These are phyloP conservation scores for Calonectria hawksworthii DNA, from an alignment of 2,329 filamentous ascomycete genomes.

Conservation along the genomic window DNA sequence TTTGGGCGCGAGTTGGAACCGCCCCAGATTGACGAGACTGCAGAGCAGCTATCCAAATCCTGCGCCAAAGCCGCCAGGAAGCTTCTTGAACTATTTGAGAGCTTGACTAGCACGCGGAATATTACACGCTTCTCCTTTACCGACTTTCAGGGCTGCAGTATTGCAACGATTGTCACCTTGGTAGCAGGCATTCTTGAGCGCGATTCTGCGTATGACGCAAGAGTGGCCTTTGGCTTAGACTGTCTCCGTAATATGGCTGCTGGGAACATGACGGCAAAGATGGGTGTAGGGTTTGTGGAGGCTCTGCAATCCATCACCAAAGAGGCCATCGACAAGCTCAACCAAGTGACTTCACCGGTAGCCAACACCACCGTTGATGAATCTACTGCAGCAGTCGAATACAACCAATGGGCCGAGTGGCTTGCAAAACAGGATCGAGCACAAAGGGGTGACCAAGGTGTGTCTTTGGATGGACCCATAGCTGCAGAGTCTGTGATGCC, in stretches of 20 bases:
- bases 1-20: constrained; percentile 24
- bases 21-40: constrained; percentile 18
- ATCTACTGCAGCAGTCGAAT: constrained; percentile 17
- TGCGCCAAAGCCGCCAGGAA: constrained; percentile 51
- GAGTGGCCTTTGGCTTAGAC: constrained; percentile 48
- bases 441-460: not conserved
- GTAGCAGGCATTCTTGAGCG: constrained; percentile 52
- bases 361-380: not conserved
- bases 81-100: constrained; percentile 50
- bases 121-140: constrained; percentile 55
- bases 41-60: constrained; percentile 38
- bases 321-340: constrained; percentile 38
- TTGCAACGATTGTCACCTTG: constrained; percentile 52
- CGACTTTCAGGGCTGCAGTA: constrained; percentile 56
- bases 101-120: constrained; percentile 44
- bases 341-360: not conserved
- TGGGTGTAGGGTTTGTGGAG: constrained; percentile 45
- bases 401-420: constrained; percentile 42
- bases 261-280: constrained; percentile 45
- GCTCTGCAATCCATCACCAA: constrained; percentile 39
- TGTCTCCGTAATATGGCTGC: constrained; percentile 52
- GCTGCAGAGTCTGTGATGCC: not conserved
- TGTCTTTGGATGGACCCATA: not conserved
- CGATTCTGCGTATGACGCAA: constrained; percentile 47
- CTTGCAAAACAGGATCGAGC: constrained; percentile 28